A percentile compares a stretch with the other conserved stretches of the same genome.
These are phyloP conservation scores for Lecanosticta acicola DNA, from an alignment of 2,329 filamentous ascomycete genomes.

Conservation along the genomic window DNA sequence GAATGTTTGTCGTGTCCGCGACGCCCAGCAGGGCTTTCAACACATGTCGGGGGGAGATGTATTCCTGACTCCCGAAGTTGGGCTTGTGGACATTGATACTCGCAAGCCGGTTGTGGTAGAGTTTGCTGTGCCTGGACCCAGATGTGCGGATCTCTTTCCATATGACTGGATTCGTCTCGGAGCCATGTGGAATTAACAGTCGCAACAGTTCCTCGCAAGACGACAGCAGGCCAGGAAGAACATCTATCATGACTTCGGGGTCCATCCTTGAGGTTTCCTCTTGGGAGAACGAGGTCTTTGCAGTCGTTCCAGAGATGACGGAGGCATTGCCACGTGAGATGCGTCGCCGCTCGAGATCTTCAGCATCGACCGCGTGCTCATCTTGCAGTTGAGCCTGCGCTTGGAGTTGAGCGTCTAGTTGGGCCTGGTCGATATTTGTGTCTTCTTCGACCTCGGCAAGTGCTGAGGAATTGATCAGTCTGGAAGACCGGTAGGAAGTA, in stretches of 20 bases:
- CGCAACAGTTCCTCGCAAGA: conserved; percentile 27
- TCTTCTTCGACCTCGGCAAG: conserved; percentile 8
- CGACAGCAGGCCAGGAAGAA: conserved; percentile 34
- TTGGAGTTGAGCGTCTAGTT: conserved; percentile 7
- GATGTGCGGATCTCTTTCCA: conserved; percentile 31
- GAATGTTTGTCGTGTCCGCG: conserved; percentile 19
- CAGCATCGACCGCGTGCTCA: conserved; percentile 12
- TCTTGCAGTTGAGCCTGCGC: conserved; percentile 7
- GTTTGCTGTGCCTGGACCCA: conserved; percentile 37
- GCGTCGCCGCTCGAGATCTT: conserved; percentile 8
- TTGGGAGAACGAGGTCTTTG: conserved; percentile 42
- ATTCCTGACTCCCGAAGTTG: conserved; percentile 37
- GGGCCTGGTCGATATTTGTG: conserved; percentile 9
- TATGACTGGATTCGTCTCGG: conserved; percentile 19
- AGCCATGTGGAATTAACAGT: conserved; percentile 26
- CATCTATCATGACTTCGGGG: conserved; percentile 37
- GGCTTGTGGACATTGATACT: conserved; percentile 33
- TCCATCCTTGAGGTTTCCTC: conserved; percentile 41
- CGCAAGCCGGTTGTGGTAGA: conserved; percentile 33
- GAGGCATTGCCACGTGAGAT: conserved; percentile 26
- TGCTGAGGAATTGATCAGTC: conserved; percentile 4
- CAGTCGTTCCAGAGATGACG: conserved; percentile 44
- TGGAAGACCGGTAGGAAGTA: too few species aligned
- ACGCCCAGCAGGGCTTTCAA: conserved; percentile 37
- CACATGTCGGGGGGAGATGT: conserved; percentile 38